Percentiles rank a stretch among this genome's conserved stretches.
These are phyloP conservation scores for Orbilia quercus DNA, from an alignment of 2,329 filamentous ascomycete species.

Conservation along the genomic window DNA sequence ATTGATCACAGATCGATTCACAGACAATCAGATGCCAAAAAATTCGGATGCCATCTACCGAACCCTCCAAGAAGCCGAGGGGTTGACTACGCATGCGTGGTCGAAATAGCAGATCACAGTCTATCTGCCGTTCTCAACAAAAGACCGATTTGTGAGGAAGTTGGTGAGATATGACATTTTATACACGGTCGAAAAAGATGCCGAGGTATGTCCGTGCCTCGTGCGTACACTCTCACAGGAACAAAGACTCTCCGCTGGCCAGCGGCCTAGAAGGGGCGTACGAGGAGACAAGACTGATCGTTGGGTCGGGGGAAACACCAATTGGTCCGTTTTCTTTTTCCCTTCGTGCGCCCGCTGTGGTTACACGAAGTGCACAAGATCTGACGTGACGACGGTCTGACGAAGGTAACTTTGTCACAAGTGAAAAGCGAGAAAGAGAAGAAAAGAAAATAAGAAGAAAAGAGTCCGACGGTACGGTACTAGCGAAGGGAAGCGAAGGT, in stretches of 20 bases:
- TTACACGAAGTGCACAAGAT: slow-evolving; percentile 48
- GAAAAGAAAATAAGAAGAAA: no score
- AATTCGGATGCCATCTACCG: no score
- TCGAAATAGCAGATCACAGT: no score
- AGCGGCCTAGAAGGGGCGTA: not conserved
- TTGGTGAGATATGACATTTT: not conserved
- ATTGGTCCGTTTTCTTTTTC: not conserved
- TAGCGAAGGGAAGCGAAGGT: slow-evolving; percentile 38
- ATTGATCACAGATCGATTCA: no score
- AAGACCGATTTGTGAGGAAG: no score
- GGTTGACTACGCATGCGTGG: no score
- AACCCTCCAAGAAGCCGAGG: no score
- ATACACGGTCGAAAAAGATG: slow-evolving; percentile 1
- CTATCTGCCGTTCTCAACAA: no score
- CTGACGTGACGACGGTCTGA: slow-evolving; percentile 47
- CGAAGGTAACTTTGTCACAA: slow-evolving; percentile 3
- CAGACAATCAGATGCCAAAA: no score
- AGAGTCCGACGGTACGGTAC: slow-evolving; percentile 35
- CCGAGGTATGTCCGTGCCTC: slow-evolving; percentile 21
- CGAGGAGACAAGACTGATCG: slow-evolving; percentile 5
- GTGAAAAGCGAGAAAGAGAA: not conserved
- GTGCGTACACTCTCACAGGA: slow-evolving; percentile 1
- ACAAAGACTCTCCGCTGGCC: not conserved
- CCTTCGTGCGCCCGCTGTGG: not conserved
- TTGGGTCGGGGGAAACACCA: slow-evolving; percentile 8